These are phyloP conservation scores for Fusarium musae DNA, from an alignment of 2,329 filamentous ascomycete species.

Conservation along the genomic window DNA sequence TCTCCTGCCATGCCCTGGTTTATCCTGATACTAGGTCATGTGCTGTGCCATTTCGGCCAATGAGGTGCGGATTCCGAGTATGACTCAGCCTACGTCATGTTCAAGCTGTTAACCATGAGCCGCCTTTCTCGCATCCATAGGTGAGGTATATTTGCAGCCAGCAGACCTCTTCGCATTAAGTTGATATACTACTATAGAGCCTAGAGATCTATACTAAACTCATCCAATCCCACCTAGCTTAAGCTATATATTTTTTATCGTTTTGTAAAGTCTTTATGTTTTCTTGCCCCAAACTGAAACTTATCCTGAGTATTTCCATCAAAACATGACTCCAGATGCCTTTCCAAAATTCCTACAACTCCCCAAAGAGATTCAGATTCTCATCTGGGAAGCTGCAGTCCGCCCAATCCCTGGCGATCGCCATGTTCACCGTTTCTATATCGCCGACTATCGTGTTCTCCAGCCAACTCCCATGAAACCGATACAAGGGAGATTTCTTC, in stretches of 20 bases:
- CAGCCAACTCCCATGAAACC: not conserved
- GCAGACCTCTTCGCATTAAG: fast-evolving
- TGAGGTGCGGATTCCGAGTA: not conserved
- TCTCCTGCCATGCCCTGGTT: not conserved
- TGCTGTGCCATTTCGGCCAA: not conserved
- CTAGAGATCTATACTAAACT: not conserved
- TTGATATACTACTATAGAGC: no score
- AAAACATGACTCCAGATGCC: not conserved
- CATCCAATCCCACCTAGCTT: fast-evolving
- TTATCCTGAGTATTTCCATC: not conserved
- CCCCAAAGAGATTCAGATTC: constrained; percentile 15
- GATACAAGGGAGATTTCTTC: not conserved
- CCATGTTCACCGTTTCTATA: constrained; percentile 26
- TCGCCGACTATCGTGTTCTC: not conserved
- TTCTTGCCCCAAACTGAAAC: not conserved
- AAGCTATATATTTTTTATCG: not conserved
- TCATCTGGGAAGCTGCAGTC: constrained; percentile 25
- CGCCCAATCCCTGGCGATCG: not conserved
- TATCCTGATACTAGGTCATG: not conserved
- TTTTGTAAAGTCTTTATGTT: not conserved
- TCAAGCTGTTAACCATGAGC: not conserved
- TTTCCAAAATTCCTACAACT: constrained; percentile 8
- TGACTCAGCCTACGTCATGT: not conserved
- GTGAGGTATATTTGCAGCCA: no score
- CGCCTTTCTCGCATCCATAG: not conserved